Evolutionary conservation across 2,329 filamentous ascomycete species (phyloP), one percentile per base, ranked within the genome.

Genomic region (Botrytis fabae): DNA sequence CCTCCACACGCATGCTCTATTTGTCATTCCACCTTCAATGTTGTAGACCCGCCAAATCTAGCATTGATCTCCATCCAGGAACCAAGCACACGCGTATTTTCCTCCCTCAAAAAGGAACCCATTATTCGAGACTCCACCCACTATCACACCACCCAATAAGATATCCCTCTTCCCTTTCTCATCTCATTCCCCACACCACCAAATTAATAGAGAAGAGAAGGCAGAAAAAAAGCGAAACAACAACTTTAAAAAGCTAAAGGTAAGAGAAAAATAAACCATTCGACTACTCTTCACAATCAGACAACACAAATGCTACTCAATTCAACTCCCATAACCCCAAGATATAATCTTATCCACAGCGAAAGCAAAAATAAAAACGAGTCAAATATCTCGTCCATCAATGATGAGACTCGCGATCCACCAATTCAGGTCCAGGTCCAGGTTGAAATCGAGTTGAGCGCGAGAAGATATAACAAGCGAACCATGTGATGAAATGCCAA

Each of bases 141-240:
- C 64, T n/a, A 66, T 25, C 64, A 54, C n/a, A 57, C 51, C 51
- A 20, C 22, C 32, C 38, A 66, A 40, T 66, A 66, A 54, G 64
- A 54, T 54, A 64, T 28, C 38, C 57, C 54, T 38, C 46, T 38
- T 18, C 42, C 22, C 25, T 20, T 42, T 62, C 35, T 60, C 59
- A 40, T 70, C 25, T 60, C 22, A 51, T 25, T 35, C 44, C 69
- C 28, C 18, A 35, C 57, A 20, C 44, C 48, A 57, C 64, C 48
- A 57, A 68, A 68, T 68, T 68, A 68, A 68, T 68, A 68, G 64
- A 68, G 64, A 68, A 68, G 64, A 68, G 64, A 42, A 57, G n/a
- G 51, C 8, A 51, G 57, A 68, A 68, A 48, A 68, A 68, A 68
- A 68, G 64, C 48, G 48, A 42, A 68, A 68, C 64, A 62, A 62